Evolutionary conservation across 805 yeast genomes (phyloP).

Genomic region (Kuraishia piskuri): DNA sequence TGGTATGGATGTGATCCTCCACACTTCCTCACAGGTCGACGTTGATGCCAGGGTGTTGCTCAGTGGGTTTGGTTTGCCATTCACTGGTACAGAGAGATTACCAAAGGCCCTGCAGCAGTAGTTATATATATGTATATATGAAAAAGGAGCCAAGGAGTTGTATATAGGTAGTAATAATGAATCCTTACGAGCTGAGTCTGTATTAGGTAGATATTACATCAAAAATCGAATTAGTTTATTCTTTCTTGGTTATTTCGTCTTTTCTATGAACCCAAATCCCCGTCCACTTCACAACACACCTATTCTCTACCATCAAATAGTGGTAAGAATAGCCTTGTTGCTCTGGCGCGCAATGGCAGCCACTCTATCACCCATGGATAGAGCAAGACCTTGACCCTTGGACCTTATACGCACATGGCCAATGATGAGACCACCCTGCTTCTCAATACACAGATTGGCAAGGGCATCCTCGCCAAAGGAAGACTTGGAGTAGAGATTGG

Average conservation of each 20-base stretch:
- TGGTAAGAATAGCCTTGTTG: slow-evolving; percentile 25
- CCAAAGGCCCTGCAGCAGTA: slow-evolving; percentile 16
- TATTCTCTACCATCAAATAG: slow-evolving; percentile 15
- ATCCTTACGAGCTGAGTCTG: not conserved
- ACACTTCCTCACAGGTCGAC: slow-evolving; percentile 86
- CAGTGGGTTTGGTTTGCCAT: slow-evolving; percentile 78
- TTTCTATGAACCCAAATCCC: not conserved
- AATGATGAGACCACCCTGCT: slow-evolving; percentile 65
- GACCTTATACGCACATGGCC: slow-evolving; percentile 97
- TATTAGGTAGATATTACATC: not conserved
- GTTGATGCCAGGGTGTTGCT: slow-evolving; percentile 80
- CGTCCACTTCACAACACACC: not conserved
- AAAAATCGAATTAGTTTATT: not conserved
- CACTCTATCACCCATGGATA: slow-evolving; percentile 89
- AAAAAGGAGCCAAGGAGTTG: not conserved
- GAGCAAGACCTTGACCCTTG: slow-evolving; percentile 95
- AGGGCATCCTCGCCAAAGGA: slow-evolving; percentile 97
- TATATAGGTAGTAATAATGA: not conserved
- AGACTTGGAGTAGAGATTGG: slow-evolving; percentile 85
- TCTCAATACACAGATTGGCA: slow-evolving; percentile 91
- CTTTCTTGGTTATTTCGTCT: not conserved
- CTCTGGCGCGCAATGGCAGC: slow-evolving; percentile 68
- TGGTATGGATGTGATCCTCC: slow-evolving; percentile 79
- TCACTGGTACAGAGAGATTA: slow-evolving; percentile 43
- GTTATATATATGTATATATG: not conserved